phyloP scores from a whole-genome alignment of 2,329 filamentous ascomycete species.

The Beauveria brongniartii region DNA sequence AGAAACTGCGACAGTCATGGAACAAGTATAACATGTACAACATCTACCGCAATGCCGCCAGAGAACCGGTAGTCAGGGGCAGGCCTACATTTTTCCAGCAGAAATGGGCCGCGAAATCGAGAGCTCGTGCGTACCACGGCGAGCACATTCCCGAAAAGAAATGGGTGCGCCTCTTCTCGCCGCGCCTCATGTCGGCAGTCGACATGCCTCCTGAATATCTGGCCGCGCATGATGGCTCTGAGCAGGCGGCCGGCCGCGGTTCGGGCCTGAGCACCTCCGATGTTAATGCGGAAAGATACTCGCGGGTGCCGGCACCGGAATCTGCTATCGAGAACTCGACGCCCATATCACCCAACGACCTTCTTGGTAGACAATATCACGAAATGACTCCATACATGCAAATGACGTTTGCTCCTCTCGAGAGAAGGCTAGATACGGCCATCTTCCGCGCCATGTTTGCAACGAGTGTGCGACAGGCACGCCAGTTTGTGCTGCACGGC shows the following conservation, averaged over 20 bases:
- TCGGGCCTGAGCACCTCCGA: conserved; percentile 47
- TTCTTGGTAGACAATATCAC: conserved; percentile 25
- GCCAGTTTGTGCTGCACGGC: conserved; percentile 90
- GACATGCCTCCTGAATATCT: conserved; percentile 78
- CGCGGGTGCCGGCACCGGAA: conserved; percentile 20
- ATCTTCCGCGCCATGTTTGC: conserved; percentile 91
- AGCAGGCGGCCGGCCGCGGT: conserved; percentile 75
- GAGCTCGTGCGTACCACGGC: conserved; percentile 82
- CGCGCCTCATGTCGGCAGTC: conserved; percentile 71
- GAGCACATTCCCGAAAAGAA: conserved; percentile 88
- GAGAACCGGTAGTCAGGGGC: conserved; percentile 23
- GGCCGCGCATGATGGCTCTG: conserved; percentile 71
- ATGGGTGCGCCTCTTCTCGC: conserved; percentile 89
- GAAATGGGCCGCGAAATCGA: conserved; percentile 88
- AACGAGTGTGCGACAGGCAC: conserved; percentile 83
- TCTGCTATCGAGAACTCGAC: conserved; percentile 14
- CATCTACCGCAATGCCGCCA: conserved; percentile 40
- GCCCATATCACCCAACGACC: conserved; percentile 25
- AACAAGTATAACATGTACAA: conserved; percentile 97
- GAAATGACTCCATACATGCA: conserved; percentile 80
- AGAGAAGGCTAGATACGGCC: conserved; percentile 87
- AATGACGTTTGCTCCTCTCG: conserved; percentile 89
- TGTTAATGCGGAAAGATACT: conserved; percentile 27
- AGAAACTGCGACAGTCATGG: conserved; percentile 96
- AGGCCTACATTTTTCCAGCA: conserved; percentile 85